Percentiles rank a stretch among this genome's conserved stretches.
Conservation (phyloP, 371 early-diverging fungal genomes). For the Blakeslea trispora region DNA sequence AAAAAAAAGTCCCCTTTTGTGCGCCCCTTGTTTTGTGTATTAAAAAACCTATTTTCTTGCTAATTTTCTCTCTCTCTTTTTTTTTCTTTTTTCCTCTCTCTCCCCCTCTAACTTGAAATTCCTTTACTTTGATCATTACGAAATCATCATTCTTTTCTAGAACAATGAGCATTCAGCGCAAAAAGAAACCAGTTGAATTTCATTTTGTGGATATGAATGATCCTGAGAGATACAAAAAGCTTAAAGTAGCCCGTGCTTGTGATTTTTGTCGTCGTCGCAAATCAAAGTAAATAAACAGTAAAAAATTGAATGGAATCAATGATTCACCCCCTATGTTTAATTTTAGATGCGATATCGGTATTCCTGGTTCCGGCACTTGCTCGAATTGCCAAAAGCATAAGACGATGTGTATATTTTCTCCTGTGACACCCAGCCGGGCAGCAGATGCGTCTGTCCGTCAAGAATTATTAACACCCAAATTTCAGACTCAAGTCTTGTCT, state of each 20-base stretch:
- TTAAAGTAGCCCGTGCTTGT: slow-evolving; percentile 48
- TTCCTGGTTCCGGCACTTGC: slow-evolving; percentile 42
- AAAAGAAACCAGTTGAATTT: slow-evolving; percentile 33
- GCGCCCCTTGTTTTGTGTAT: too few species aligned
- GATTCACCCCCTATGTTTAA: neutral
- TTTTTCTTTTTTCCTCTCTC: slow-evolving; percentile 9
- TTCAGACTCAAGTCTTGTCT: neutral
- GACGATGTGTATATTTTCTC: slow-evolving; percentile 29
- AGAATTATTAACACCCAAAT: neutral
- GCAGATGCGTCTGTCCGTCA: slow-evolving; percentile 6
- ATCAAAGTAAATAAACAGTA: slow-evolving; percentile 40
- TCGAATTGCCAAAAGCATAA: slow-evolving; percentile 37
- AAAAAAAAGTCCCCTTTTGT: too few species aligned
- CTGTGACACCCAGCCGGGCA: slow-evolving; percentile 17
- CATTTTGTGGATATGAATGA: slow-evolving; percentile 50
- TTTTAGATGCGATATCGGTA: slow-evolving; percentile 39
- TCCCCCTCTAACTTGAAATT: neutral
- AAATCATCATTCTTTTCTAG: neutral
- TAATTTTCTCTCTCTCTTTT: too few species aligned
- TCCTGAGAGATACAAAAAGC: slow-evolving; percentile 40
- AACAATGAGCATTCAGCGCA: slow-evolving; percentile 22
- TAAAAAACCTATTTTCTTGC: too few species aligned
- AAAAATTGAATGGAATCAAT: too few species aligned
- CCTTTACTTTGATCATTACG: slow-evolving; percentile 5
- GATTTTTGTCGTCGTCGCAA: slow-evolving; percentile 47